phyloP scores from a whole-genome alignment of 345 rosid genomes.

The Cardamine chenopodiifolia region DNA sequence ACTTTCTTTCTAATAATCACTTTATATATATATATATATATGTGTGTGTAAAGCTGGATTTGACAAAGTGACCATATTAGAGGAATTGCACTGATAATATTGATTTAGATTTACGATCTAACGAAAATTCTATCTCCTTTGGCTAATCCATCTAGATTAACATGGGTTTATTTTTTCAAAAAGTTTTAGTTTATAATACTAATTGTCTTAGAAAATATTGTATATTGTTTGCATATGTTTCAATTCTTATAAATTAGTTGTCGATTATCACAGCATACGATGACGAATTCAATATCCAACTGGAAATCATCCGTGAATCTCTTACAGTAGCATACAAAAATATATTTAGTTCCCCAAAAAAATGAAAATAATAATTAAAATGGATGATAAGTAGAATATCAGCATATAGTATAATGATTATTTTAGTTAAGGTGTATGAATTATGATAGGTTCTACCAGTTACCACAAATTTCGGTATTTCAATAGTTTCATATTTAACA shows the following conservation, averaged over 20 bases:
- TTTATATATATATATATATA: neutral
- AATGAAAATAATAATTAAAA: neutral
- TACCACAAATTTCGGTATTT: slow-evolving; percentile 16
- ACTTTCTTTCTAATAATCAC: slow-evolving; percentile 28
- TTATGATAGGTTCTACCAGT: slow-evolving; percentile 6
- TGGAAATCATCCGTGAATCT: slow-evolving; percentile 27
- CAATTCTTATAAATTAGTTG: neutral
- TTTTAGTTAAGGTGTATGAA: neutral
- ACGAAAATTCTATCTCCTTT: neutral
- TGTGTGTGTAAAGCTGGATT: slow-evolving; percentile 24
- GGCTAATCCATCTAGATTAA: neutral
- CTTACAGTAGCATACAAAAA: slow-evolving; percentile 8
- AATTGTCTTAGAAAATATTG: neutral
- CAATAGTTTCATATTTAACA: slow-evolving; percentile 18
- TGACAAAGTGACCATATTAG: slow-evolving; percentile 11
- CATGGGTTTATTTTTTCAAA: neutral
- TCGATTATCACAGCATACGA: neutral
- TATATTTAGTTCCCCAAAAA: neutral
- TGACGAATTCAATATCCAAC: neutral
- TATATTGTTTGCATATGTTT: neutral
- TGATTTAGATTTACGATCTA: neutral
- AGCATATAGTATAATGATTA: neutral
- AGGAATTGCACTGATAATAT: neutral
- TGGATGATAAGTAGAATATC: neutral
- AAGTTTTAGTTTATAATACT: neutral